Evolutionary conservation across 129 eudicot genomes (phyloP), one percentile per base, ranked within the genome.

Genomic region (Flaveria brownii): DNA sequence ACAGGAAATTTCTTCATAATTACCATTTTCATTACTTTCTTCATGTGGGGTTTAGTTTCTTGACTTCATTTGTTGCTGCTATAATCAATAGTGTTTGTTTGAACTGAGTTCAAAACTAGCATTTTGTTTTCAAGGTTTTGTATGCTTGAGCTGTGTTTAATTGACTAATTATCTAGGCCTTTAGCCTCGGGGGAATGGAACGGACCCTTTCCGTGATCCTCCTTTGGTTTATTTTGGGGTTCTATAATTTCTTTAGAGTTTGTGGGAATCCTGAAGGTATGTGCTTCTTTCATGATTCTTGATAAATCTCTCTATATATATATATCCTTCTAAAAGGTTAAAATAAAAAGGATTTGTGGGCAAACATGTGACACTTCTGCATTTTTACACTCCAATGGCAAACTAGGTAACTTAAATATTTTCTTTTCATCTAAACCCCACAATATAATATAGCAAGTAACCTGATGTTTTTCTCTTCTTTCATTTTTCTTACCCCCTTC

Each of bases 201-300:
- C 80, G 71, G 57, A 66, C 64, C 61, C 71, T 72, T 14, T 62
- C 41, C 16, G n/a, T 82, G 82, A 83, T 83, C 77, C 74, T 62
- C 15, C 43, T 76, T n/a, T 87, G 84, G 76, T 83, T 85, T 18
- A 28, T 86, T 80, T 68, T 85, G 55, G 73, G 89, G 68, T 39
- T 77, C 14, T 56, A 61, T 65, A 56, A 64, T 49, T 69, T 83
- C 15, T 66, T 70, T 20, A 72, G 23, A 30, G 89, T 75, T 65
- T 68, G 74, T 43, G 85, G 84, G 41, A 90, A 87, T 81, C 71
- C 73, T 73, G 92, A 81, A 87, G 87, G 87, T 87, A 26, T 47
- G 82, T 72, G 57, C 0, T 74, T 74, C 57, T 61, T 74, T 71
- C 62, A 43, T 68, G 42, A 12, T 26, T 13, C 76, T 70, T 76